Percentiles rank a stretch among this genome's conserved stretches.
phyloP scores from a whole-genome alignment of 208 protist species.

The Trypanosoma cruzi region DNA sequence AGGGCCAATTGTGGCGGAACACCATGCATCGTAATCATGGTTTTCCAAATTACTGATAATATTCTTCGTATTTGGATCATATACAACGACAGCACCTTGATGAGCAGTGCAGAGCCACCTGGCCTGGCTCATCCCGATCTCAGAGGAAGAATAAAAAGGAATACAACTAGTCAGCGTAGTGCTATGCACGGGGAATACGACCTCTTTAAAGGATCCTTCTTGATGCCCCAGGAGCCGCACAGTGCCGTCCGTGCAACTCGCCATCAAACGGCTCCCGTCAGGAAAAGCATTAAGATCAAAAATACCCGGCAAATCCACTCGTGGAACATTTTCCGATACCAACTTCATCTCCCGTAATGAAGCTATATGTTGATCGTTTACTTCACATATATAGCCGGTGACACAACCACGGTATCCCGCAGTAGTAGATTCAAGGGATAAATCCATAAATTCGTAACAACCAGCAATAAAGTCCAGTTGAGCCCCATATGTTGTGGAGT shows the following conservation, averaged over 20 bases:
- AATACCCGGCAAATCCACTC: constrained; percentile 48
- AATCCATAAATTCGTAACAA: constrained; percentile 43
- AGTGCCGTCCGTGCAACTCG: constrained; percentile 72
- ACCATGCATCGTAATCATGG: constrained; percentile 90
- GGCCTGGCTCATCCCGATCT: background rate
- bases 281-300: constrained; percentile 48
- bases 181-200: constrained; percentile 42
- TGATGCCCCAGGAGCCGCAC: constrained; percentile 44
- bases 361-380: background rate
- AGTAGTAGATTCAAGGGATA: background rate
- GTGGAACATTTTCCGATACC: background rate
- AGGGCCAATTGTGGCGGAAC: constrained; percentile 38
- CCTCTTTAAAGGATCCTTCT: constrained; percentile 12
- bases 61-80: constrained; percentile 30
- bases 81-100: constrained; percentile 56
- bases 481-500: background rate
- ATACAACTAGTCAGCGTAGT: constrained; percentile 85
- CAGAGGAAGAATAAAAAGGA: constrained; percentile 30
- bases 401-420: constrained; percentile 21
- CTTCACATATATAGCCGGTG: constrained; percentile 13
- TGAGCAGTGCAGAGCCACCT: constrained; percentile 68
- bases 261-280: constrained; percentile 31
- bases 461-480: constrained; percentile 24
- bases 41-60: constrained; percentile 42
- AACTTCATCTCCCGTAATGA: constrained; percentile 2